These are phyloP conservation scores for Cytospora chrysosperma DNA, from an alignment of 2,329 filamentous ascomycete genomes.

Conservation along the genomic window DNA sequence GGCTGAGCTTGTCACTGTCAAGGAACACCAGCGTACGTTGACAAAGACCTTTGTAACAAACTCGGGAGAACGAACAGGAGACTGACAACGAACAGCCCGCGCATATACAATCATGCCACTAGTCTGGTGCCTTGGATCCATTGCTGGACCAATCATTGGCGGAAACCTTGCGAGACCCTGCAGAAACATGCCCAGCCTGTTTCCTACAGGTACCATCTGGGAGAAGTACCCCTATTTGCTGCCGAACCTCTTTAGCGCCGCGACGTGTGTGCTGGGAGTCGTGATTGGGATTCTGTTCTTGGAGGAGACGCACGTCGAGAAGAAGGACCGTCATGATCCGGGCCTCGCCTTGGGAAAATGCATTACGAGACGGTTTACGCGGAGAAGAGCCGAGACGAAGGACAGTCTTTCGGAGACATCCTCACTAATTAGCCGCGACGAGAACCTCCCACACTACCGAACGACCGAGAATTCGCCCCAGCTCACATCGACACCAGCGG, in stretches of 20 bases:
- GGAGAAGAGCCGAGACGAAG: conserved; percentile 40
- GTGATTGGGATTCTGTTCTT: conserved; percentile 80
- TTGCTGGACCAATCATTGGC: conserved; percentile 87
- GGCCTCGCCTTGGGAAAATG: conserved; percentile 76
- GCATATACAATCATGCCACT: conserved; percentile 98
- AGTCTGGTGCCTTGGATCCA: conserved; percentile 96
- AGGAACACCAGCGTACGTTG: conserved; percentile 82
- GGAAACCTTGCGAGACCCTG: conserved; percentile 87
- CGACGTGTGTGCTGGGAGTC: conserved; percentile 74
- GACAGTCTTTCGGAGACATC: conserved; percentile 53
- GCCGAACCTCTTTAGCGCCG: conserved; percentile 85
- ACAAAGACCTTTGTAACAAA: background rate
- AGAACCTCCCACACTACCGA: conserved; percentile 67
- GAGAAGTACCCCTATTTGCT: conserved; percentile 86
- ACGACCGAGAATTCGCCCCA: conserved; percentile 57
- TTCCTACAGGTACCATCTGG: conserved; percentile 73
- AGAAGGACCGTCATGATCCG: conserved; percentile 72
- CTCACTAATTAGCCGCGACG: conserved; percentile 60
- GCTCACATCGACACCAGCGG: conserved; percentile 38
- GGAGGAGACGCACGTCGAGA: conserved; percentile 88
- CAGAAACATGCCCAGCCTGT: conserved; percentile 73
- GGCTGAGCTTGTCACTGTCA: conserved; percentile 86
- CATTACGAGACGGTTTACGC: conserved; percentile 51
- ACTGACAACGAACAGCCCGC: conserved; percentile 55
- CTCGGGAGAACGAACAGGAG: conserved; percentile 18